Percentiles rank a stretch among this genome's conserved stretches.
Conservation (phyloP, 1,284 basidiomycete species). For the Rhodotorula sp. region DNA sequence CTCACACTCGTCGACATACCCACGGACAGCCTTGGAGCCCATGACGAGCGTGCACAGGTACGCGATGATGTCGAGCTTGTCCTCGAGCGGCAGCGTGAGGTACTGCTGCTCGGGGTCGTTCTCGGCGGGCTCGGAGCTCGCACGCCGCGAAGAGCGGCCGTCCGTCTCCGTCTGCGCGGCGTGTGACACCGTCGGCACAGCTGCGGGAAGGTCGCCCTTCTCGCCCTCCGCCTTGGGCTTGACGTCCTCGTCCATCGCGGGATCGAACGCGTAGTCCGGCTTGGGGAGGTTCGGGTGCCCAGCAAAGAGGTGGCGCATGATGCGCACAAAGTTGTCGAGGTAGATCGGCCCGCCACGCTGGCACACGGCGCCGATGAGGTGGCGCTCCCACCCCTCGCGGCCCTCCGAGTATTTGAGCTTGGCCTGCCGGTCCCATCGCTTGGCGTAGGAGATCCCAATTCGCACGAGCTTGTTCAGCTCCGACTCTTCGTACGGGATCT, state of each 20-base stretch:
- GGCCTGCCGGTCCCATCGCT: slow-evolving; percentile 41
- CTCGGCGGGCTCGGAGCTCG: neutral
- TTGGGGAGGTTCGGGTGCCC: slow-evolving; percentile 18
- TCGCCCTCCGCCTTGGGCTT: slow-evolving; percentile 9
- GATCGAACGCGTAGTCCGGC: neutral
- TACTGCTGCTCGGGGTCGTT: slow-evolving; percentile 69
- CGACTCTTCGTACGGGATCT: slow-evolving; percentile 18
- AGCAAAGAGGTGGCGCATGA: slow-evolving; percentile 39
- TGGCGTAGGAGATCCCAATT: slow-evolving; percentile 37
- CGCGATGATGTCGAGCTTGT: slow-evolving; percentile 80
- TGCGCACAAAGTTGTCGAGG: slow-evolving; percentile 24
- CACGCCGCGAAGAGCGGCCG: neutral
- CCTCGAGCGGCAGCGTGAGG: slow-evolving; percentile 67
- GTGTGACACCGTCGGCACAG: no score
- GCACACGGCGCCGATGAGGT: slow-evolving; percentile 42
- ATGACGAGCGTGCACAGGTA: slow-evolving; percentile 89
- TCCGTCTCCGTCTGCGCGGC: neutral
- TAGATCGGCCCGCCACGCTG: slow-evolving; percentile 38
- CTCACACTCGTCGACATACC: slow-evolving; percentile 87
- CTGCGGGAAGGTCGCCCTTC: slow-evolving; percentile 1
- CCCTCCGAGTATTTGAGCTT: slow-evolving; percentile 37
- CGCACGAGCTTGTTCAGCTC: slow-evolving; percentile 33
- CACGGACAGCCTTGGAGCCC: slow-evolving; percentile 82
- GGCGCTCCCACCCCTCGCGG: slow-evolving; percentile 40
- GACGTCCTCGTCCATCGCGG: neutral